A percentile compares a stretch with the other conserved stretches of the same genome.
Conservation (phyloP, 2,329 filamentous ascomycete species). For the Neofusicoccum laricinum region DNA sequence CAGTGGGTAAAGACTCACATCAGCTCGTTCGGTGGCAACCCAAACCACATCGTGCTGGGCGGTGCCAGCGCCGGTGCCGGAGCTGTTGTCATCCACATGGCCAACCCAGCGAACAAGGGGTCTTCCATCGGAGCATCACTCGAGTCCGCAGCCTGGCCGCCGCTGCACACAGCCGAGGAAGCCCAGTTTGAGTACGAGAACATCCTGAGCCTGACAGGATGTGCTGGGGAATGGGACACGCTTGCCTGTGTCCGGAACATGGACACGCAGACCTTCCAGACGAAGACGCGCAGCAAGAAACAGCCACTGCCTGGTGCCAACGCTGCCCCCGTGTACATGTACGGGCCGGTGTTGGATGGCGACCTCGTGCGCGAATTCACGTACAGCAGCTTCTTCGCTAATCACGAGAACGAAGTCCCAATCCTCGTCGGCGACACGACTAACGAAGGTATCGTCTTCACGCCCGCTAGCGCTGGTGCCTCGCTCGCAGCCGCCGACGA, state of each 20-base stretch:
- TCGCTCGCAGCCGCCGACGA: slow-evolving; percentile 28
- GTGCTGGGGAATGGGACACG: slow-evolving; percentile 24
- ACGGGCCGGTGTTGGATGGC: slow-evolving; percentile 42
- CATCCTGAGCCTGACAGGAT: slow-evolving; percentile 34
- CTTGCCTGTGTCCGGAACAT: slow-evolving; percentile 39
- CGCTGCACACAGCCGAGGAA: slow-evolving; percentile 35
- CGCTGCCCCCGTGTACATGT: slow-evolving; percentile 38
- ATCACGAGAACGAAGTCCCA: slow-evolving; percentile 40
- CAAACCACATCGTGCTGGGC: slow-evolving; percentile 36
- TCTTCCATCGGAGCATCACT: slow-evolving; percentile 35
- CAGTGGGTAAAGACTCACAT: slow-evolving; percentile 38
- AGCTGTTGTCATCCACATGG: slow-evolving; percentile 36
- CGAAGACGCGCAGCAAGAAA: slow-evolving; percentile 32
- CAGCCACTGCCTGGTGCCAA: slow-evolving; percentile 37
- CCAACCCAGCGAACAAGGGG: slow-evolving; percentile 35
- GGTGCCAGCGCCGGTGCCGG: slow-evolving; percentile 41
- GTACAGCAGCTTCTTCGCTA: slow-evolving; percentile 34
- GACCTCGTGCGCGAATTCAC: slow-evolving; percentile 41
- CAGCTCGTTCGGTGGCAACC: slow-evolving; percentile 37
- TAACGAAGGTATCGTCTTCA: slow-evolving; percentile 43
- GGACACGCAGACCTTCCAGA: slow-evolving; percentile 37
- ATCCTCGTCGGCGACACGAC: slow-evolving; percentile 46
- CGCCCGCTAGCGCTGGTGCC: slow-evolving; percentile 30
- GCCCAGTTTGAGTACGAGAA: slow-evolving; percentile 43
- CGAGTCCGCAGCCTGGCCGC: slow-evolving; percentile 38